Conservation (phyloP, 805 yeast species). For the Vanderwaltozyma yarrowii region DNA sequence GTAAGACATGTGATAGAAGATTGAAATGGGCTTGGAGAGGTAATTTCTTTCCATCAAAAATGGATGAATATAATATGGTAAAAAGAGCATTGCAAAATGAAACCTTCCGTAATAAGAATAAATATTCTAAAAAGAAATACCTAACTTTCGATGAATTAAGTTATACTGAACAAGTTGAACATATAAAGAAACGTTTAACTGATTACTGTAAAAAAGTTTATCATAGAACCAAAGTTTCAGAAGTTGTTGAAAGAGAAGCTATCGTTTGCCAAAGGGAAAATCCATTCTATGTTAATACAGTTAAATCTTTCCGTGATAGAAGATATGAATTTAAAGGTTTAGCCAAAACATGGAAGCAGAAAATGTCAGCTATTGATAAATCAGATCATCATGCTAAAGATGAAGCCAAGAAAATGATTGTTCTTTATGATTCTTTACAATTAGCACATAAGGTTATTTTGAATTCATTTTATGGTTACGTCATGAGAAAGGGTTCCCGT, state of each 20-base stretch:
- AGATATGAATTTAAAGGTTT: slow-evolving; percentile 91
- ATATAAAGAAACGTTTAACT: slow-evolving; percentile 64
- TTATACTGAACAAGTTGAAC: slow-evolving; percentile 64
- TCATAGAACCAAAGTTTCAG: slow-evolving; percentile 68
- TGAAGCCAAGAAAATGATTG: slow-evolving; percentile 90
- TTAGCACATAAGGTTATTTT: slow-evolving; percentile 94
- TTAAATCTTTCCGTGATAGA: slow-evolving; percentile 87
- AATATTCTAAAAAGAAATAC: slow-evolving; percentile 44
- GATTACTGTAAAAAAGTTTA: slow-evolving; percentile 83
- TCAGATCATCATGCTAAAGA: slow-evolving; percentile 56
- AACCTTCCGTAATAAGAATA: slow-evolving; percentile 53
- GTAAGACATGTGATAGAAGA: slow-evolving; percentile 83
- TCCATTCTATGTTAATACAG: slow-evolving; percentile 94
- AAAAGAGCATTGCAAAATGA: slow-evolving; percentile 75
- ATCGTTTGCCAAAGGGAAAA: slow-evolving; percentile 95
- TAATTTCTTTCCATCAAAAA: slow-evolving; percentile 82
- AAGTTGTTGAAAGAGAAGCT: slow-evolving; percentile 81
- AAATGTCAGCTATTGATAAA: slow-evolving; percentile 44
- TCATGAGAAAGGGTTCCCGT: slow-evolving; percentile 97
- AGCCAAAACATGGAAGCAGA: slow-evolving; percentile 91
- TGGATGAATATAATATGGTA: slow-evolving; percentile 85
- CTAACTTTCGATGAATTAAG: slow-evolving; percentile 67
- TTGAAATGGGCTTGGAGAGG: slow-evolving; percentile 99
- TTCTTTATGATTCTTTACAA: slow-evolving; percentile 88
- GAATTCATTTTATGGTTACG: slow-evolving; percentile 95